Evolutionary conservation across 768 basidiomycete species (phyloP).

Genomic region (Pleurotus pulmonarius): DNA sequence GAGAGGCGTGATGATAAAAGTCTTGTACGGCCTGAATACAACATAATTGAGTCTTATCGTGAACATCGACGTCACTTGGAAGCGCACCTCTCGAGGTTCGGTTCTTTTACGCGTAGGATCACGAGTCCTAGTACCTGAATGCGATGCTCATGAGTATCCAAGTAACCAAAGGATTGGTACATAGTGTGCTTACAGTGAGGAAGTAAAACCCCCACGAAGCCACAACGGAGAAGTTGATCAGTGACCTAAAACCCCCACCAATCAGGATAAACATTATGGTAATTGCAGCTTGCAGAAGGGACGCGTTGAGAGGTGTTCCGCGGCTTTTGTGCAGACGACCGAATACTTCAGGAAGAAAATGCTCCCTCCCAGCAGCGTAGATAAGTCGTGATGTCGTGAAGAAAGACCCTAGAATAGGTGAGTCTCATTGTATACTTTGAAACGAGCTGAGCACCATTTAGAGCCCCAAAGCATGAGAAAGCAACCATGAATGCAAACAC

Average conservation of each 20-base stretch:
- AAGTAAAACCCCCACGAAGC: constrained; percentile 88
- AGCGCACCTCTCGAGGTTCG: constrained; percentile 71
- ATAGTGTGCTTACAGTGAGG: constrained; percentile 55
- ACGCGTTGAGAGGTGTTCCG: constrained; percentile 86
- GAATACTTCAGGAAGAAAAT: constrained; percentile 83
- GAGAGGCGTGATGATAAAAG: constrained; percentile 88
- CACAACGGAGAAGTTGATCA: constrained; percentile 88
- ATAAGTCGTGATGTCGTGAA: constrained; percentile 83
- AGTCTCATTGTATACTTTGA: constrained; percentile 1
- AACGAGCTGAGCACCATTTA: constrained; percentile 57
- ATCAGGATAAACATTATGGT: constrained; percentile 77
- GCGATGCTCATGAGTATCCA: background rate
- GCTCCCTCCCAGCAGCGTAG: constrained; percentile 84
- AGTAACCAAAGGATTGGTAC: background rate
- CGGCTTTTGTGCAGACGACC: constrained; percentile 70
- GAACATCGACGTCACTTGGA: background rate
- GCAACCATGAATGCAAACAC: constrained; percentile 91
- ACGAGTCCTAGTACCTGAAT: constrained; percentile 81
- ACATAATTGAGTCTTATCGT: no score
- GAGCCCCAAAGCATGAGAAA: constrained; percentile 90
- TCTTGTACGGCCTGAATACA: constrained; percentile 77
- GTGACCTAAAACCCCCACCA: constrained; percentile 84
- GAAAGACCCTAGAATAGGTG: constrained; percentile 46
- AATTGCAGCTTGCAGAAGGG: constrained; percentile 71
- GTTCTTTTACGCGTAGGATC: constrained; percentile 87